These are phyloP conservation scores for Amyloporia xantha DNA, from an alignment of 768 basidiomycete species.

Conservation along the genomic window DNA sequence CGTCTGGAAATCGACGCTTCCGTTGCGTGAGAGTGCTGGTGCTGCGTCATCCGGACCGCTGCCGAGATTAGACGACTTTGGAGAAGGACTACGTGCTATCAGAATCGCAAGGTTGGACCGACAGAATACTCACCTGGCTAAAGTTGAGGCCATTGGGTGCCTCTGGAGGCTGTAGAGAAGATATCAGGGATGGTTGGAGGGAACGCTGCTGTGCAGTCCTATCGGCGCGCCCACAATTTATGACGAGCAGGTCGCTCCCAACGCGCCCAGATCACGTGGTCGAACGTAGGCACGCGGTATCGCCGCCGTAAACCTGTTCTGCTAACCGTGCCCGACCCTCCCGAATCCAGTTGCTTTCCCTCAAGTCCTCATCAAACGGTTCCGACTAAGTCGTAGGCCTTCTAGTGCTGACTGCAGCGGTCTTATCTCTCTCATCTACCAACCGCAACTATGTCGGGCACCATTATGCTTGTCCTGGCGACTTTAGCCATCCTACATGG, in stretches of 20 bases:
- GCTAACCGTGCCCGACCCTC: neutral
- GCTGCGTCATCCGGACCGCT: neutral
- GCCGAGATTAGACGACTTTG: no score
- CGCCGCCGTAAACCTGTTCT: neutral
- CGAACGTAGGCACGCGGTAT: neutral
- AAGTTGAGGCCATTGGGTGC: no score
- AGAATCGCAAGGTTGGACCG: no score
- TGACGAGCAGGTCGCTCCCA: neutral
- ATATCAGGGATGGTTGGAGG: no score
- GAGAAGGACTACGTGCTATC: no score
- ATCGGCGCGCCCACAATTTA: neutral
- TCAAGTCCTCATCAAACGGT: neutral
- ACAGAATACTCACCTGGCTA: no score
- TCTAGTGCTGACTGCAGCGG: no score
- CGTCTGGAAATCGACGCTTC: conserved; percentile 25
- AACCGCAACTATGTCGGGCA: conserved; percentile 12
- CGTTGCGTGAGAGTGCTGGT: neutral
- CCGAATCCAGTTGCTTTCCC: neutral
- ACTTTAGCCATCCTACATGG: conserved; percentile 18
- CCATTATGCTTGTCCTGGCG: conserved; percentile 14
- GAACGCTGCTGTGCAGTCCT: neutral
- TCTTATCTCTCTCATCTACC: no score
- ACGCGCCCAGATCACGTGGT: neutral
- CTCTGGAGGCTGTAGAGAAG: no score
- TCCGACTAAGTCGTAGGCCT: no score